Evolutionary conservation across 306 rosid genomes (phyloP), one percentile per base, ranked within the genome.

Genomic region (Quercus alba): DNA sequence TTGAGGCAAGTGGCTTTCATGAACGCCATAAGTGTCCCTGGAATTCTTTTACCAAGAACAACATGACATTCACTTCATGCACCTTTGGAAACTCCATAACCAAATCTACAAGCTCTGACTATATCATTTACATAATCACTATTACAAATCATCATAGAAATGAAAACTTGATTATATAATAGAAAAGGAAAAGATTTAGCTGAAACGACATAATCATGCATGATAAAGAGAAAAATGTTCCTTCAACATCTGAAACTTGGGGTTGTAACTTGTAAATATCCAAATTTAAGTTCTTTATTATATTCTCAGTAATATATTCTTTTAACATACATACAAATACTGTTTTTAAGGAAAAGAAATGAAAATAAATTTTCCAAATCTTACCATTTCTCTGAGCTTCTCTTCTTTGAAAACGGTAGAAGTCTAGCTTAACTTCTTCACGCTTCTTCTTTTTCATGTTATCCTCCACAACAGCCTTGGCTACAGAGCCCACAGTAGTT

Each of bases 371-470:
- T 69, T 58, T 56, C 46, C 63, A 61, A 9, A 4, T 26, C 81
- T 54, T 89, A 94, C 97, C 98, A 35, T 89, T 91, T 81, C 98
- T 89, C 63, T 87, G 91, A 35, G 94, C 94, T 84, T 94, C 97
- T 83, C 84, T 92, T 82, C 90, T 92, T 68, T 94, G 97, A 80
- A 94, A 92, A 30, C 98, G 89, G 79, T 94, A 94, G 86, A 94
- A 92, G 83, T 94, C 91, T 35, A 76, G 78, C 75, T 90, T 93
- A 41, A 94, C 87, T 73, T 83, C 94, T 14, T 88, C 87, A 28
- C 0, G 66, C 86, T 94, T 94, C 89, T 89, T 94, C 77, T 87
- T 90, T 72, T 89, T 77, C 77, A 88, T 64, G 58, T 89, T 91
- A 84, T 86, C 81, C 85, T 89, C 92, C 17, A 78, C 89, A 20